Conservation (phyloP, 2,329 filamentous ascomycete genomes). For the Paraphoma sp. region DNA sequence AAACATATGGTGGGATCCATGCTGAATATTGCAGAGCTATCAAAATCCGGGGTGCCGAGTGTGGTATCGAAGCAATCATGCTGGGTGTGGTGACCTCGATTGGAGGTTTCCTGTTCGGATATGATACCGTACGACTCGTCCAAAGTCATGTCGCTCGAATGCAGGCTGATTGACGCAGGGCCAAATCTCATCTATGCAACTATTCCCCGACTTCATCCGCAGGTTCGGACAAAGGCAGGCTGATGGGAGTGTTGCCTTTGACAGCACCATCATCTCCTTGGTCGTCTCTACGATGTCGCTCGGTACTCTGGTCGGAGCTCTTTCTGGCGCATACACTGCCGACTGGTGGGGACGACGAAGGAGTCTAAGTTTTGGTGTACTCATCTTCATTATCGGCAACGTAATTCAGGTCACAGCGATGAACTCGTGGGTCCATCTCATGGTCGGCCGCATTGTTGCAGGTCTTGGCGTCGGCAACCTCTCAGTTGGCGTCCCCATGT, state of each 20-base stretch:
- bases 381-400: slow-evolving; percentile 51
- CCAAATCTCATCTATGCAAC: slow-evolving; percentile 48
- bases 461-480: slow-evolving; percentile 54
- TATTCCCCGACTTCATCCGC: slow-evolving; percentile 59
- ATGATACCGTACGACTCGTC: slow-evolving; percentile 59
- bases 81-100: slow-evolving; percentile 64
- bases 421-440: slow-evolving; percentile 54
- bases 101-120: slow-evolving; percentile 69
- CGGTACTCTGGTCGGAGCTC: slow-evolving; percentile 51
- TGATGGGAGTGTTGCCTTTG: slow-evolving; percentile 49
- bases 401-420: slow-evolving; percentile 53
- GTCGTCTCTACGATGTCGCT: slow-evolving; percentile 43
- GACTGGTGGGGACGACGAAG: slow-evolving; percentile 59
- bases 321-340: slow-evolving; percentile 56
- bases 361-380: slow-evolving; percentile 58
- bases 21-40: slow-evolving; percentile 27
- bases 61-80: slow-evolving; percentile 54
- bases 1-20: neutral
- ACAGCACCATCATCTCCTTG: slow-evolving; percentile 54
- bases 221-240: slow-evolving; percentile 60
- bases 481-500: slow-evolving; percentile 69
- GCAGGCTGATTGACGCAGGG: slow-evolving; percentile 18
- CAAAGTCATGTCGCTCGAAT: neutral
- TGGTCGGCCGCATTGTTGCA: slow-evolving; percentile 54
- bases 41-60: slow-evolving; percentile 39